Conservation (phyloP, 2,329 filamentous ascomycete genomes). For the Dactylellina drechsleri region DNA sequence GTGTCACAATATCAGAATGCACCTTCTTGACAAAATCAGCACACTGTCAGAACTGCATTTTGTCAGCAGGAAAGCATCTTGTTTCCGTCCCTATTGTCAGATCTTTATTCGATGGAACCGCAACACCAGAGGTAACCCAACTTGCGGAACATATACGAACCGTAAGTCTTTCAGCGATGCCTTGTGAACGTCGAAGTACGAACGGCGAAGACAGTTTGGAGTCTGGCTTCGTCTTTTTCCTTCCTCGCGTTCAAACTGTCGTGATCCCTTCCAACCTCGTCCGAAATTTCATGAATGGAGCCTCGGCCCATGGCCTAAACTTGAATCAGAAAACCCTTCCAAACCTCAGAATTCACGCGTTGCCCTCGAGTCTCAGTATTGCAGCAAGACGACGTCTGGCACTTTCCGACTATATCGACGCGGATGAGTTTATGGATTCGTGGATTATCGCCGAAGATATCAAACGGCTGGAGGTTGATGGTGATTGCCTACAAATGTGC, state of each 20-base stretch:
- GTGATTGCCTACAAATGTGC: conserved; percentile 28
- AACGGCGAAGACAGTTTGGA: conserved; percentile 38
- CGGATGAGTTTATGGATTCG: conserved; percentile 4
- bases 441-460: conserved; percentile 37
- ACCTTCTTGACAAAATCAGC: conserved; percentile 42
- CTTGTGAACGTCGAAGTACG: conserved; percentile 12
- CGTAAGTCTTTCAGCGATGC: conserved; percentile 15
- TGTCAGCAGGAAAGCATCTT: conserved; percentile 2
- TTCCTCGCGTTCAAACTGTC: conserved; percentile 31
- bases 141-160: conserved; percentile 24
- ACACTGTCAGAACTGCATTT: conserved; percentile 15
- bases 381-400: not conserved
- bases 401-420: conserved; percentile 9
- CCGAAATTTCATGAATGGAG: conserved; percentile 24
- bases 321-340: conserved; percentile 28
- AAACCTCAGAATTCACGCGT: conserved; percentile 21
- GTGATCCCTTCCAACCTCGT: conserved; percentile 25
- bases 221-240: conserved; percentile 35
- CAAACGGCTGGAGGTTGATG: conserved; percentile 33
- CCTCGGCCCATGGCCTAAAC: conserved; percentile 25
- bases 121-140: conserved; percentile 18
- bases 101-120: conserved; percentile 36
- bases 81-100: conserved; percentile 29
- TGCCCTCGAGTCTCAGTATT: not conserved
- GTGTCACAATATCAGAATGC: conserved; percentile 37